These are phyloP conservation scores for Moricandia moricandioides DNA, from an alignment of 345 rosid genomes.

Conservation along the genomic window DNA sequence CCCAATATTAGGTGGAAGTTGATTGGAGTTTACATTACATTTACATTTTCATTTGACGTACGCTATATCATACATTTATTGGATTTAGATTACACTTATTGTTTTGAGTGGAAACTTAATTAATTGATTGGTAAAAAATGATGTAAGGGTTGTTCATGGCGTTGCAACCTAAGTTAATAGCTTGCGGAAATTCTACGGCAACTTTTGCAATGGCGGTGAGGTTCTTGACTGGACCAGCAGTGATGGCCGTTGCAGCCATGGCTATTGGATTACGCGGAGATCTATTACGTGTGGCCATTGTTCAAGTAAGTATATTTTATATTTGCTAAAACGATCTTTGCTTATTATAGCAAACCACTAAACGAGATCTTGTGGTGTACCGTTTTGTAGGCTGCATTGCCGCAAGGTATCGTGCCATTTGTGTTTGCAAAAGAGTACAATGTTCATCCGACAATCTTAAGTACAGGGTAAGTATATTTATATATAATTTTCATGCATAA, in stretches of 20 bases:
- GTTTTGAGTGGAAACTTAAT: background rate
- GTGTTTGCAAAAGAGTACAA: background rate
- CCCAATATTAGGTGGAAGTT: constrained; percentile 30
- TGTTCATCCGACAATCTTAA: background rate
- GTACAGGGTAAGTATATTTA: constrained; percentile 52
- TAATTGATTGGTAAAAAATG: background rate
- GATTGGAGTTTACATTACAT: constrained; percentile 27
- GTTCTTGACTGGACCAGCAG: constrained; percentile 81
- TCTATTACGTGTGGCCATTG: constrained; percentile 81
- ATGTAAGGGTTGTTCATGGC: constrained; percentile 91
- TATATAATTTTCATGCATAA: background rate
- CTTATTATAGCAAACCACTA: background rate
- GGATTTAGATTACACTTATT: background rate
- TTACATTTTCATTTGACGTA: background rate
- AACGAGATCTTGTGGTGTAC: background rate
- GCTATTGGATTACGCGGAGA: constrained; percentile 69
- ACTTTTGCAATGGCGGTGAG: constrained; percentile 79
- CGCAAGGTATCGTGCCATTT: constrained; percentile 66
- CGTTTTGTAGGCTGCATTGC: constrained; percentile 61
- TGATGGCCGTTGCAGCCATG: constrained; percentile 86
- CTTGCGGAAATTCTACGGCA: constrained; percentile 82
- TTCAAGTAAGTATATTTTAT: constrained; percentile 53
- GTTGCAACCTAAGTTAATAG: constrained; percentile 85
- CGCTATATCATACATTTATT: background rate
- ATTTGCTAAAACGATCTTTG: background rate